Base-by-base conservation (phyloP, 306 rosid genomes). In the Geum urbanum region DNA sequence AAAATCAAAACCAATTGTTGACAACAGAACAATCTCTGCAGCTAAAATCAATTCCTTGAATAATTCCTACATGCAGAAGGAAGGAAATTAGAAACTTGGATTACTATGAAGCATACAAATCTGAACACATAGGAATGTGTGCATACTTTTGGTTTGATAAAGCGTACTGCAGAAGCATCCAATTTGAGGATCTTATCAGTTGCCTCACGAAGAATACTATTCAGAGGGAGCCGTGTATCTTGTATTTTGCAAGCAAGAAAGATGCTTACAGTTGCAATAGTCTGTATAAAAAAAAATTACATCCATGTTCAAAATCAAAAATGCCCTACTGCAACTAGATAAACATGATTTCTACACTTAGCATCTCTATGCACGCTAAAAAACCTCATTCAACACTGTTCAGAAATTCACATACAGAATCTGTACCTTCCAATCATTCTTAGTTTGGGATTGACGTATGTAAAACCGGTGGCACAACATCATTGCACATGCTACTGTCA, bases 371-470 rank as follows among this genome's bases (percentile, higher is more conserved):
- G 46, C 4, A 60, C 39, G 47, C 5, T 18, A 60, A 37, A 11
- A 18, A 49, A 59, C 2, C 19, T 18, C 63, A 58, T 35, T 50
- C 13, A 50, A 50, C n/a, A 67, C 5, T 9, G 41, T 51, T 32
- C 19, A 32, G 44, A 58, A 59, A 12, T 19, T 18, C 72, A 39
- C 8, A 12, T 16, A 37, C 56, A 49, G 19, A 68, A 11, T 39
- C 18, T 61, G 49, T 76, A 81, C 88, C 88, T 81, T 78, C 88
- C 88, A 81, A 69, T 81, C 88, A 78, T 81, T 81, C 71, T 78
- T 78, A 43, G 88, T 82, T 73, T 72, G 88, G 52, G 88, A 84
- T 43, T 84, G 83, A 35, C 67, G 70, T 75, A 84, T 72, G 63
- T 69, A 84, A 71, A 84, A 84, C 40, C 78, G 81, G 77, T 84